A percentile compares a stretch with the other conserved stretches of the same genome.
Conservation (phyloP, 441 rosid genomes). For the Macaranga tanarius region DNA sequence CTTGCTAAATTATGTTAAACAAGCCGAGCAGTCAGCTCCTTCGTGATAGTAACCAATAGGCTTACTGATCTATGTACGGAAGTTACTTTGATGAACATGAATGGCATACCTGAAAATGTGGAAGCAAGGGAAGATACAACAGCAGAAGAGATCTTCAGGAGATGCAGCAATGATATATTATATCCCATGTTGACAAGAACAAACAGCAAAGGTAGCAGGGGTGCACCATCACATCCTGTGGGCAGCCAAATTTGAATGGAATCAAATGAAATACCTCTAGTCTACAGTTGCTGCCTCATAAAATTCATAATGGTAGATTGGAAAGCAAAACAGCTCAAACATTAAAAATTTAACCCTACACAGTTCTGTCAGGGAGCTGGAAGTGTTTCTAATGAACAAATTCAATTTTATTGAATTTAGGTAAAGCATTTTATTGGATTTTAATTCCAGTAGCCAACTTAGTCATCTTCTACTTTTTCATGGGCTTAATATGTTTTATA, state of each 20-base stretch:
- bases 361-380: background rate
- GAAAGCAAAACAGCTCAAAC: background rate
- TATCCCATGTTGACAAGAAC: conserved; percentile 81
- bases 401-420: background rate
- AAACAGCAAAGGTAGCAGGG: conserved; percentile 79
- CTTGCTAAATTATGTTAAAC: background rate
- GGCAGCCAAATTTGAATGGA: conserved; percentile 23
- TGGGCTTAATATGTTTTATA: background rate
- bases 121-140: conserved; percentile 87
- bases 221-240: conserved; percentile 92
- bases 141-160: conserved; percentile 89
- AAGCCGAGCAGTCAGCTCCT: background rate
- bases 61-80: background rate
- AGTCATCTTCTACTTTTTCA: no score
- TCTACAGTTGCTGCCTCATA: conserved; percentile 1
- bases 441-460: background rate
- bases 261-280: background rate
- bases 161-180: conserved; percentile 84
- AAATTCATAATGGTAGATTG: background rate
- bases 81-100: background rate
- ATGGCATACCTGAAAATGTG: conserved; percentile 70
- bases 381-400: background rate
- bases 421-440: background rate
- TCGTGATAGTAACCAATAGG: background rate
- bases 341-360: background rate